Base-by-base conservation (phyloP, 768 basidiomycete species). In the Dentipellis sp. region DNA sequence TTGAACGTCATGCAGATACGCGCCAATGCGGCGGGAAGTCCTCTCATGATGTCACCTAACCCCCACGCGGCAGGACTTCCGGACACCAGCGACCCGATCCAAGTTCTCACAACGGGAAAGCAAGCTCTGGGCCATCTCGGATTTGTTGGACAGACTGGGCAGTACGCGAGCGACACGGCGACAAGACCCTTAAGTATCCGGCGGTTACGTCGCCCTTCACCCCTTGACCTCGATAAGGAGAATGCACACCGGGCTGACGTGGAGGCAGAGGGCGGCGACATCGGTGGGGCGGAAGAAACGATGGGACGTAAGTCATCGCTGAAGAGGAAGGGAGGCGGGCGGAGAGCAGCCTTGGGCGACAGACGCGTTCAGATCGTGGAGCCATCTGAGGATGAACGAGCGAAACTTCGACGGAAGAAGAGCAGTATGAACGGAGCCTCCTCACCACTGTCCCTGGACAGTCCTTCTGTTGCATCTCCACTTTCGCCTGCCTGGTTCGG, bases 401-500 rank as follows among this genome's bases (percentile, higher is more conserved):
- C 12, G n/a, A 40, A 35, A 9, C 54, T 54, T 16, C 64, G 55
- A 19, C 52, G 67, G 17, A 80, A 73, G 59, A 70, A 80, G n/a
- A 62, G 63, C 29, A 59, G 64, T 35, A 65, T 60, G 47, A 62
- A 64, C 53, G 64, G 64, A 46, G 3, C 62, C 8, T 58, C 63
- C 46, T 56, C 55, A 4, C 47, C 56, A n/a, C 34, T 54, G 16
- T 52, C 58, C 3, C 29, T 56, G 6, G 50, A 34, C 23, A 56
- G 54, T 19, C 73, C 78, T 58, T 79, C 78, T 39, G 72, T 74
- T 6, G 71, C 78, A 45, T 72, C 74, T 17, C 70, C 73, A 1
- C 71, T 73, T n/a, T 71, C 76, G 3, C 69, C 75, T 46, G 69
- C 78, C 52, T 98, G 94, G 95, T 81, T 99, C 59, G 83, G 83